Percentiles rank a stretch among this genome's conserved stretches.
Evolutionary conservation across 2,329 filamentous ascomycete genomes (phyloP).

Genomic region (Pseudohalonectria lignicola): DNA sequence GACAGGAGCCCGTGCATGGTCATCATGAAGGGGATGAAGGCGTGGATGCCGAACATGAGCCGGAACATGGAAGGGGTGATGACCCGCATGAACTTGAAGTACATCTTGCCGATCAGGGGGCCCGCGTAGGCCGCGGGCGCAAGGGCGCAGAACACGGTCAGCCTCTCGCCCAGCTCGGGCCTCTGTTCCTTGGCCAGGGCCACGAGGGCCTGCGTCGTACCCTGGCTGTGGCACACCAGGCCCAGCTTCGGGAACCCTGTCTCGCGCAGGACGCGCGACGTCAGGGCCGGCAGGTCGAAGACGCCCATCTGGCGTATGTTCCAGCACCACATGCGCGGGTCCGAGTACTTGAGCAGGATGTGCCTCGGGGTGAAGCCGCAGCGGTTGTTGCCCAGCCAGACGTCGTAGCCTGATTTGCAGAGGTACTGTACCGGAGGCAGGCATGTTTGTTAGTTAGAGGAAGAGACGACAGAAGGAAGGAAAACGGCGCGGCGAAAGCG

Average conservation of each 20-base stretch:
- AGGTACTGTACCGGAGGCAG: constrained; percentile 49
- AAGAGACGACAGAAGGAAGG: not conserved
- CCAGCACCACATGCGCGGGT: constrained; percentile 95
- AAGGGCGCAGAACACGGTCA: constrained; percentile 84
- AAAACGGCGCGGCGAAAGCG: not conserved
- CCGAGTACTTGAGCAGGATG: constrained; percentile 53
- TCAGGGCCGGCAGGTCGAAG: constrained; percentile 73
- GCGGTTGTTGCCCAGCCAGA: constrained; percentile 91
- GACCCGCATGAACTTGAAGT: constrained; percentile 83
- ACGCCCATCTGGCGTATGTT: constrained; percentile 82
- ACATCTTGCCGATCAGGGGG: constrained; percentile 72
- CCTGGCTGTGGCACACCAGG: constrained; percentile 80
- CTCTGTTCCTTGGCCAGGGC: constrained; percentile 83
- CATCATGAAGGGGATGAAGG: constrained; percentile 93
- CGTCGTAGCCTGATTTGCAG: constrained; percentile 84
- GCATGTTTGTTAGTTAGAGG: not conserved
- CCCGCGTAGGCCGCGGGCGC: constrained; percentile 88
- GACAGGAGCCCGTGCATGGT: constrained; percentile 60
- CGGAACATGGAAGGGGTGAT: constrained; percentile 70
- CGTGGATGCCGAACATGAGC: constrained; percentile 79
- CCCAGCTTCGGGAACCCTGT: constrained; percentile 77
- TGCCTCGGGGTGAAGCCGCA: constrained; percentile 79
- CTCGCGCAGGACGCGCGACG: constrained; percentile 67
- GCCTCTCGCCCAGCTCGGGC: constrained; percentile 69
- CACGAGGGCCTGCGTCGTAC: constrained; percentile 79